phyloP scores from a whole-genome alignment of 129 eudicot species.

The Deinandra increscens region DNA sequence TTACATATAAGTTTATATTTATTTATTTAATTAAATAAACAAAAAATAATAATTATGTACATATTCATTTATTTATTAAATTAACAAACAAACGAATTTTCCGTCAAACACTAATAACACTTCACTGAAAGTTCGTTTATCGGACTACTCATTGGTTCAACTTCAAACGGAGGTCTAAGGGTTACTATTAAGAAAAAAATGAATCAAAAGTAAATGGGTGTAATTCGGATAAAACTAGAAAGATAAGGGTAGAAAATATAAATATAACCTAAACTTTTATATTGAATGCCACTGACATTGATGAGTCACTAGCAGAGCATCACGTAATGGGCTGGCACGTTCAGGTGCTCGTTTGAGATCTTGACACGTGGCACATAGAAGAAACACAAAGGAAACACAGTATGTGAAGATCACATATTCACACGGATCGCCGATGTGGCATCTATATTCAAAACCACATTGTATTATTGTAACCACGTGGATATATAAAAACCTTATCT shows the following conservation, averaged over 20 bases:
- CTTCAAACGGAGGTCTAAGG: no score
- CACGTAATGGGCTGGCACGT: constrained; percentile 26
- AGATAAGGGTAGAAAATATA: neutral
- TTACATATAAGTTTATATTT: no score
- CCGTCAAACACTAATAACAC: no score
- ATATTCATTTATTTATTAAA: no score
- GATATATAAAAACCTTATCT: neutral
- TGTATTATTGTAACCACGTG: constrained; percentile 19
- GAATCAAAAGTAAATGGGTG: neutral
- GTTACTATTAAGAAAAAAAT: no score
- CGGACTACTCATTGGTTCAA: no score
- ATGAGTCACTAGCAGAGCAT: constrained; percentile 20
- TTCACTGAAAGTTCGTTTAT: no score
- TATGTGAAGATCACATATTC: constrained; percentile 25
- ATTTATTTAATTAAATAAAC: no score
- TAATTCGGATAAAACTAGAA: neutral
- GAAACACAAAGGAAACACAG: constrained; percentile 35
- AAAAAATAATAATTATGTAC: no score
- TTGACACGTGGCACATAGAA: constrained; percentile 27
- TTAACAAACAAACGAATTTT: no score
- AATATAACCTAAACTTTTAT: neutral
- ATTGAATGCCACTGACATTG: constrained; percentile 10
- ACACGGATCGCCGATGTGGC: constrained; percentile 38
- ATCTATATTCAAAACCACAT: constrained; percentile 2
- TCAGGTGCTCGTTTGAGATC: neutral